Evolutionary conservation across 1,284 basidiomycete species (phyloP).

Genomic region (Trametes hirsuta): DNA sequence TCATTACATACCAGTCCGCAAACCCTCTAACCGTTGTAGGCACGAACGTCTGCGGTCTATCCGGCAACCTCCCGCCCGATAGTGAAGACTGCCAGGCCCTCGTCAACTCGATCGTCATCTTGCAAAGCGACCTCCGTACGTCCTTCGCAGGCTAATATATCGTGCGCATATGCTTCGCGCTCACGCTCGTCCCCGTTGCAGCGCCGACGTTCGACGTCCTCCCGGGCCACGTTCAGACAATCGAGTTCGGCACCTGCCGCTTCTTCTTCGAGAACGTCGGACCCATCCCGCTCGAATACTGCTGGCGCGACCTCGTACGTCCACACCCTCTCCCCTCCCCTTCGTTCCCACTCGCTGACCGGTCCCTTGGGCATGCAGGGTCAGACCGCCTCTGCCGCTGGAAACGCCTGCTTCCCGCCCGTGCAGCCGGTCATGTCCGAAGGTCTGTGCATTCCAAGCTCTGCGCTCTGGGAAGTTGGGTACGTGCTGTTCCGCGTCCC

Average conservation of each 20-base stretch:
- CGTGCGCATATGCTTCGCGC: background rate
- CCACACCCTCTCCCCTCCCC: background rate
- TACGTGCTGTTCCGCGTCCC: background rate
- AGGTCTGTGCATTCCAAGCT: constrained; percentile 25
- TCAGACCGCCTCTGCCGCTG: constrained; percentile 25
- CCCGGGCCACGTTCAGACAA: constrained; percentile 28
- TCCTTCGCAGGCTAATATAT: background rate
- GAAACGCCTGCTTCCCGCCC: constrained; percentile 30
- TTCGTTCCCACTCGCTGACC: no score
- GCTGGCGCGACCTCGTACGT: constrained; percentile 33
- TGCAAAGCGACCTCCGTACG: constrained; percentile 26
- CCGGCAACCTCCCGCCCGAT: constrained; percentile 30
- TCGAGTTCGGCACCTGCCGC: constrained; percentile 36
- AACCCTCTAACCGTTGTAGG: constrained; percentile 2
- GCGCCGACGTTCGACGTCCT: constrained; percentile 33
- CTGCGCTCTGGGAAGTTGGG: constrained; percentile 28
- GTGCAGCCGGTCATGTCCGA: constrained; percentile 28
- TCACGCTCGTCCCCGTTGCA: background rate
- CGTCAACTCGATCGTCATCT: constrained; percentile 30
- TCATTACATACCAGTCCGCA: no score
- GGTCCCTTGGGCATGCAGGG: constrained; percentile 5
- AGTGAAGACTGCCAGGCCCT: constrained; percentile 32
- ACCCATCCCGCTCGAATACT: constrained; percentile 27
- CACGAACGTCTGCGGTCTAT: constrained; percentile 24
- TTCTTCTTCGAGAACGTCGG: constrained; percentile 34